A percentile compares a stretch with the other conserved stretches of the same genome.
Evolutionary conservation across 495 filamentous ascomycete genomes (phyloP).

Genomic region (Hyphodiscus hymeniophilus): DNA sequence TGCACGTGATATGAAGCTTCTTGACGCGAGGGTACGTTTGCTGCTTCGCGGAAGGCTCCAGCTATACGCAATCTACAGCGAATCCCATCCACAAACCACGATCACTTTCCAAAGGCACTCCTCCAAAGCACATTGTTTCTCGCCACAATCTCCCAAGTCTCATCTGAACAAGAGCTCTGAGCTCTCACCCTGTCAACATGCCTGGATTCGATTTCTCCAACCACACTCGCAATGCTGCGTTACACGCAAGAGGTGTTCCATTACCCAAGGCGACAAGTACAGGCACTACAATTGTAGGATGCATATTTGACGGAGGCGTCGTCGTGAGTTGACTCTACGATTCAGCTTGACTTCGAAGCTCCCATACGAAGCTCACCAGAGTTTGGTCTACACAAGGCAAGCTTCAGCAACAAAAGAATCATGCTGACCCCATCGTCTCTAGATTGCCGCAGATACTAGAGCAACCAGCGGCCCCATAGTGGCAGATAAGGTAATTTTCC

Average conservation of each 20-base stretch:
- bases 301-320: constrained; percentile 92
- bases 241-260: constrained; percentile 88
- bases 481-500: constrained; percentile 73
- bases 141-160: background rate
- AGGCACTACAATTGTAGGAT: constrained; percentile 98
- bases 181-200: constrained; percentile 44
- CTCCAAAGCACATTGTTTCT: too few relatives aligned
- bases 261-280: constrained; percentile 97
- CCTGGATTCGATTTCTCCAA: constrained; percentile 99
- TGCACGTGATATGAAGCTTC: too few relatives aligned
- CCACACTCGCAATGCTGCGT: constrained; percentile 93
- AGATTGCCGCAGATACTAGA: constrained; percentile 96
- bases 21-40: too few relatives aligned
- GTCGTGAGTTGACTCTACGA: constrained; percentile 50
- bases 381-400: background rate
- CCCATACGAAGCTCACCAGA: background rate
- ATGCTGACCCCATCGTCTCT: constrained; percentile 7
- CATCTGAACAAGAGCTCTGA: constrained; percentile 1
- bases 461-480: constrained; percentile 97
- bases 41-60: too few relatives aligned
- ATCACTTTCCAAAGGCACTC: too few relatives aligned
- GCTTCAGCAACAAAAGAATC: constrained; percentile 3
- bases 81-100: too few relatives aligned
- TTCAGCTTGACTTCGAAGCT: background rate
- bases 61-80: too few relatives aligned